These are phyloP conservation scores for Serendipita sp. DNA, from an alignment of 768 basidiomycete genomes.

Conservation along the genomic window DNA sequence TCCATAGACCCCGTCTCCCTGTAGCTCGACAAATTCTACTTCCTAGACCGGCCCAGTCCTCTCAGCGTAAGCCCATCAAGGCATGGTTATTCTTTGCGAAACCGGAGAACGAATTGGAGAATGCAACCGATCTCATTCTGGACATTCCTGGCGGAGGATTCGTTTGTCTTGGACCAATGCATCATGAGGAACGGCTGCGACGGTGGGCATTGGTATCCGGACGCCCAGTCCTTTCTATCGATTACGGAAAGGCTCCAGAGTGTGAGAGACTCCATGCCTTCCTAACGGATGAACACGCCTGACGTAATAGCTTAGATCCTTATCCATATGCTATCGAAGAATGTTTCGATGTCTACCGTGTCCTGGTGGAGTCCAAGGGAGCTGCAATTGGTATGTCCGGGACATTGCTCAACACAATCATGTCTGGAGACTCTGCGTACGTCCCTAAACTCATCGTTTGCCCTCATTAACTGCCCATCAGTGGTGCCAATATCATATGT, in stretches of 20 bases:
- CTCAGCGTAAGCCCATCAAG: constrained; percentile 68
- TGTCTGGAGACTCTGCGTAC: constrained; percentile 96
- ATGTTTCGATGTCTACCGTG: constrained; percentile 75
- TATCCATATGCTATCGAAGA: constrained; percentile 96
- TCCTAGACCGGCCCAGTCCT: constrained; percentile 60
- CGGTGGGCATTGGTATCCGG: constrained; percentile 71
- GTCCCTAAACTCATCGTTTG: constrained; percentile 20
- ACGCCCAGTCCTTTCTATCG: constrained; percentile 68
- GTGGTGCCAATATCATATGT: constrained; percentile 77
- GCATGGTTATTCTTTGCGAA: constrained; percentile 71
- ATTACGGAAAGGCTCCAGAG: constrained; percentile 95
- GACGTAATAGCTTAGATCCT: constrained; percentile 43
- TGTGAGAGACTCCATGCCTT: constrained; percentile 39
- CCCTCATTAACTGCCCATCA: constrained; percentile 19
- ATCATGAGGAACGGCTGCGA: constrained; percentile 87
- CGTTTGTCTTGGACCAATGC: constrained; percentile 88
- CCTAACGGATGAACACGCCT: neutral
- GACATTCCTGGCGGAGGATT: constrained; percentile 97
- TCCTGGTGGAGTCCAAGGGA: constrained; percentile 69
- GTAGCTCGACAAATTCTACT: constrained; percentile 65
- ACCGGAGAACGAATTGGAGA: constrained; percentile 43
- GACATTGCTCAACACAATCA: constrained; percentile 55
- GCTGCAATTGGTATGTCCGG: constrained; percentile 77
- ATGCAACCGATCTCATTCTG: constrained; percentile 65
- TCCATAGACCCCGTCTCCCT: constrained; percentile 42